Conservation (phyloP, 2,329 filamentous ascomycete species). For the Fusarium verticillioides region DNA sequence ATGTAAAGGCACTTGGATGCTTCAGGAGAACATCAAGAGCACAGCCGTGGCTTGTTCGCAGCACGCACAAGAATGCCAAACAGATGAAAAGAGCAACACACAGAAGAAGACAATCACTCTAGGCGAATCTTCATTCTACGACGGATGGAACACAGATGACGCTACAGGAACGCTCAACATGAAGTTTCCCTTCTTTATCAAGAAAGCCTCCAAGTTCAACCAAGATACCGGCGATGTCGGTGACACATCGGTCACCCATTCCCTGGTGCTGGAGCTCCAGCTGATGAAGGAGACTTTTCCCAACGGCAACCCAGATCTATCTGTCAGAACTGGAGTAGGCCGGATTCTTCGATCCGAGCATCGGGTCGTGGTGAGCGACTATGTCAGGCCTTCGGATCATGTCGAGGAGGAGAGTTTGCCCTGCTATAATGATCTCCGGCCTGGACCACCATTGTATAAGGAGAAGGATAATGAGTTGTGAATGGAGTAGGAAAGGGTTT, state of each 20-base stretch:
- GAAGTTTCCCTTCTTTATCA: slow-evolving; percentile 71
- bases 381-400: neutral
- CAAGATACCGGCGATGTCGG: slow-evolving; percentile 80
- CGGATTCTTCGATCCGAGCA: slow-evolving; percentile 93
- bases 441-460: slow-evolving; percentile 13
- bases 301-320: slow-evolving; percentile 70
- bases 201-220: slow-evolving; percentile 63
- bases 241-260: slow-evolving; percentile 83
- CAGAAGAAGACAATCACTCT: slow-evolving; percentile 76
- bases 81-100: neutral
- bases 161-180: slow-evolving; percentile 61
- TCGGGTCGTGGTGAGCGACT: slow-evolving; percentile 79
- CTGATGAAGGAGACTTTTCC: slow-evolving; percentile 89
- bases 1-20: slow-evolving; percentile 88
- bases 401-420: slow-evolving; percentile 6
- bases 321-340: slow-evolving; percentile 87
- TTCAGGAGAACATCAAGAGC: slow-evolving; percentile 85
- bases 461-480: neutral
- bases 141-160: slow-evolving; percentile 82
- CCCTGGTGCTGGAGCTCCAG: slow-evolving; percentile 88
- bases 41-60: slow-evolving; percentile 80
- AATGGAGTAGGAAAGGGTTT: accelerated
- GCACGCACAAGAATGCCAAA: slow-evolving; percentile 60
- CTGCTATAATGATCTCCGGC: neutral
- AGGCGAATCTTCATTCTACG: slow-evolving; percentile 81